A percentile compares a stretch with the other conserved stretches of the same genome.
These are phyloP conservation scores for Colletotrichum nymphaeae DNA, from an alignment of 2,329 filamentous ascomycete species.

Conservation along the genomic window DNA sequence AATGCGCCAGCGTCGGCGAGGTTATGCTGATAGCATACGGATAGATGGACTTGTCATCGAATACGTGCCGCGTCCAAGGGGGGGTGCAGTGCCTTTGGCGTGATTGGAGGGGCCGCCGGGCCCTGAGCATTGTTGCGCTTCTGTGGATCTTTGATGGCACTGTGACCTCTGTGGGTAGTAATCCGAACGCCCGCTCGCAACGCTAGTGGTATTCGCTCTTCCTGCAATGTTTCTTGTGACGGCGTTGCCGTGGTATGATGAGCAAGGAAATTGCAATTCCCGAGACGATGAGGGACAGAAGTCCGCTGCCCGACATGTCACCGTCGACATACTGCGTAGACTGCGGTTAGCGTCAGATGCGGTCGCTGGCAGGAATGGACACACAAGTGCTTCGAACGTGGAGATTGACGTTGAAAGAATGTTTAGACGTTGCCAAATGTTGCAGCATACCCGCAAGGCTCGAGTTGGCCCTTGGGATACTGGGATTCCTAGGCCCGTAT, in stretches of 20 bases:
- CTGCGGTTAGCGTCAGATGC: neutral
- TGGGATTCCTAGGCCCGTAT: neutral
- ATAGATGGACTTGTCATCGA: conserved; percentile 21
- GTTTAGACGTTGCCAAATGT: neutral
- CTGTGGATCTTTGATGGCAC: conserved; percentile 9
- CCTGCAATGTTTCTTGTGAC: conserved; percentile 13
- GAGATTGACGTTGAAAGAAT: neutral
- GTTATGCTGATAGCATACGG: conserved; percentile 2
- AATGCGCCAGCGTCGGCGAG: conserved; percentile 5
- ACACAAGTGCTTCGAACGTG: neutral
- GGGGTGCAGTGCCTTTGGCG: neutral
- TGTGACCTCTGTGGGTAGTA: conserved; percentile 17
- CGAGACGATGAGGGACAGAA: neutral
- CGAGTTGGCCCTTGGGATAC: neutral
- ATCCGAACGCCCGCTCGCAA: conserved; percentile 26
- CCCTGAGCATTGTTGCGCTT: neutral
- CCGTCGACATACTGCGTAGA: neutral
- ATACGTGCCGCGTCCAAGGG: neutral
- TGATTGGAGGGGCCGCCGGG: conserved; percentile 22
- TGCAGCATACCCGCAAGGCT: neutral
- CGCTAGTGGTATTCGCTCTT: conserved; percentile 25
- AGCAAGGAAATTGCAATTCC: conserved; percentile 1
- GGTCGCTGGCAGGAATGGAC: neutral
- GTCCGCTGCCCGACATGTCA: neutral
- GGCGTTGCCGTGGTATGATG: neutral